phyloP scores from a whole-genome alignment of 1,284 basidiomycete genomes.

The Ganoderma sp. region DNA sequence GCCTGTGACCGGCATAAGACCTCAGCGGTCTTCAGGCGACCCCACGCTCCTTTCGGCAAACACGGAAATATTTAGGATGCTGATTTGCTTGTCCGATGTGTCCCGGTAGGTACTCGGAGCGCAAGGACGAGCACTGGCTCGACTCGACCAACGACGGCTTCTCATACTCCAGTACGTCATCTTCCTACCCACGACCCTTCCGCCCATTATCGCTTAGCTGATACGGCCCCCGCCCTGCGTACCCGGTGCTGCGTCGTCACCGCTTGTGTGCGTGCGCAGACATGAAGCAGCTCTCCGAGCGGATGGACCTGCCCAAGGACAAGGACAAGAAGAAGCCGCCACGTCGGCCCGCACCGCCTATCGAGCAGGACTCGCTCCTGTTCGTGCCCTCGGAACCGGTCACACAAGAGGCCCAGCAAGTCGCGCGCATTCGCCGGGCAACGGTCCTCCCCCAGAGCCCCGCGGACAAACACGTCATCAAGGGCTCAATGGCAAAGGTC shows the following conservation, averaged over 20 bases:
- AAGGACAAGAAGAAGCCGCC: constrained; percentile 23
- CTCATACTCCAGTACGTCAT: constrained; percentile 56
- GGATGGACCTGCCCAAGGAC: constrained; percentile 23
- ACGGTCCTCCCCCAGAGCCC: constrained; percentile 44
- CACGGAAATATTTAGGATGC: constrained; percentile 12
- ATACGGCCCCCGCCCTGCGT: background rate
- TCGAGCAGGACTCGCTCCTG: constrained; percentile 25
- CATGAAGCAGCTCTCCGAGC: constrained; percentile 27
- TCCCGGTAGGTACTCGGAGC: constrained; percentile 41
- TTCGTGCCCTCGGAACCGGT: constrained; percentile 41
- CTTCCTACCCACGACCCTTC: background rate
- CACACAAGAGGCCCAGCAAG: constrained; percentile 45
- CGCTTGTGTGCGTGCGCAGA: constrained; percentile 24
- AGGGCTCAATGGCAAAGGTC: constrained; percentile 61
- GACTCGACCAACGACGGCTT: constrained; percentile 59
- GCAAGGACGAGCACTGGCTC: constrained; percentile 65
- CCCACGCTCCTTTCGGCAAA: background rate
- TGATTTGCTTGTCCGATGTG: constrained; percentile 2
- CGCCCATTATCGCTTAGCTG: background rate
- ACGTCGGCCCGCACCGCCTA: constrained; percentile 11
- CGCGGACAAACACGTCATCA: constrained; percentile 58
- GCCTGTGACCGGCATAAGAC: background rate
- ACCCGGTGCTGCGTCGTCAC: constrained; percentile 3
- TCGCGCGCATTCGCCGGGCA: constrained; percentile 49
- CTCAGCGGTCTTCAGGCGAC: background rate